Conservation (phyloP, 441 rosid species). For the Lagerstroemia fauriei region DNA sequence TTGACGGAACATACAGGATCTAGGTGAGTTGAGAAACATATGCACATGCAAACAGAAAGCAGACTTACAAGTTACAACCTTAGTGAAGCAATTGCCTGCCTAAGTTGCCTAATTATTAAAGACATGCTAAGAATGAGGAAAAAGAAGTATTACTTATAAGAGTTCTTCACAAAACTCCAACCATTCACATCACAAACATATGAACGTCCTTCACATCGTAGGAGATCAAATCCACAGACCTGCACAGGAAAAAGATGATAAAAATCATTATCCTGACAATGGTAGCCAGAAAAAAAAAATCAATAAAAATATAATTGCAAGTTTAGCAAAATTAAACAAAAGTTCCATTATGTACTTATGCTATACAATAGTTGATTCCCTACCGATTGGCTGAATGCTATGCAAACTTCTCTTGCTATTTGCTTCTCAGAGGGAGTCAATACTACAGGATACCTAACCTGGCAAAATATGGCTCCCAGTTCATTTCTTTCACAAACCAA, state of each 20-base stretch:
- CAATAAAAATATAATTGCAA: not conserved
- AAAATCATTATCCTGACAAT: not conserved
- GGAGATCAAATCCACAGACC: constrained; percentile 99
- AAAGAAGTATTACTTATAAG: constrained; percentile 69
- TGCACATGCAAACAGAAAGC: not conserved
- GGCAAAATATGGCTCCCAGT: constrained; percentile 34
- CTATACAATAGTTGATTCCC: not conserved
- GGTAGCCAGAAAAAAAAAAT: not conserved
- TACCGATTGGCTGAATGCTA: constrained; percentile 96
- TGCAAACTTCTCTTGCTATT: constrained; percentile 97
- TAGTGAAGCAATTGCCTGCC: not conserved
- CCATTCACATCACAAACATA: constrained; percentile 99
- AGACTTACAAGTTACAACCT: too few relatives aligned
- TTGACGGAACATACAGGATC: not conserved
- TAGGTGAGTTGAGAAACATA: not conserved
- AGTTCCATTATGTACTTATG: not conserved
- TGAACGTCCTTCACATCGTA: constrained; percentile 94
- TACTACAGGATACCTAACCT: constrained; percentile 98
- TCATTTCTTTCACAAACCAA: constrained; percentile 10
- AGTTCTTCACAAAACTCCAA: constrained; percentile 99
- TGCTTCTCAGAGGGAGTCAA: constrained; percentile 97
- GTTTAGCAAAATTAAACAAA: not conserved
- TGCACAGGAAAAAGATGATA: constrained; percentile 35
- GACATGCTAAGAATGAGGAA: constrained; percentile 3
- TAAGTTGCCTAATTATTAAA: not conserved